Base-by-base conservation (phyloP, 1,284 basidiomycete genomes). In the Malassezia restricta region DNA sequence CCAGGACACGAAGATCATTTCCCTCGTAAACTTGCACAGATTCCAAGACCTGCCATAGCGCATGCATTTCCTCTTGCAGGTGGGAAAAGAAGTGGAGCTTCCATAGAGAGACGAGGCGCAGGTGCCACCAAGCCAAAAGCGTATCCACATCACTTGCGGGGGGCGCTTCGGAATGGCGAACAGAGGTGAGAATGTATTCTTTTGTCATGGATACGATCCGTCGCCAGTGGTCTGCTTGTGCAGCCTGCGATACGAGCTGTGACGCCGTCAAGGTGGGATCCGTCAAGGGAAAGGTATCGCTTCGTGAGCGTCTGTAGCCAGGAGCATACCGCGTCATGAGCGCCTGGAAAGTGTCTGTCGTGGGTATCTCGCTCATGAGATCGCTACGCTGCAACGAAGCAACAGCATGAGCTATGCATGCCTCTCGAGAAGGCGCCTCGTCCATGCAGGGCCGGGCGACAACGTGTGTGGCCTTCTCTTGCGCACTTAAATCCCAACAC, bases 51-150 rank as follows among this genome's bases (percentile, higher is more conserved):
- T 20, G 17, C 51, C 46, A 54, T 3, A 54, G 33, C 17, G 27
- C 28, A 8, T 35, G 27, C 2, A 48, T 7, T 17, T 54, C 51
- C 7, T 27, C 33, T 5, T 39, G 51, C 11, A 47, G 39, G 14
- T 43, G 40, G 5, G 28, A 8, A 24, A 27, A 54, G 35, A 43
- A 35, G 8, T 27, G 32, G 31, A 54, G 31, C 28, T 54, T 54
- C 38, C 45, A 38, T n/a, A 54, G 37, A 8, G 51, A 33, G 2
- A 49, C 12, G 2, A 48, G 20, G 31, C 51, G 51, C 11, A 54
- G 24, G 15, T 54, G 51, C 51, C 51, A 54, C 51, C 51, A 54
- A 7, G 41, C 39, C 6, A 54, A 8, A 14, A 43, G n/a, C 31
- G 31, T 17, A 3, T 29, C 27, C 7, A 54, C 5, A 30, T 54